phyloP scores from a whole-genome alignment of 139 green algal species.

The Klebsormidium nitens region DNA sequence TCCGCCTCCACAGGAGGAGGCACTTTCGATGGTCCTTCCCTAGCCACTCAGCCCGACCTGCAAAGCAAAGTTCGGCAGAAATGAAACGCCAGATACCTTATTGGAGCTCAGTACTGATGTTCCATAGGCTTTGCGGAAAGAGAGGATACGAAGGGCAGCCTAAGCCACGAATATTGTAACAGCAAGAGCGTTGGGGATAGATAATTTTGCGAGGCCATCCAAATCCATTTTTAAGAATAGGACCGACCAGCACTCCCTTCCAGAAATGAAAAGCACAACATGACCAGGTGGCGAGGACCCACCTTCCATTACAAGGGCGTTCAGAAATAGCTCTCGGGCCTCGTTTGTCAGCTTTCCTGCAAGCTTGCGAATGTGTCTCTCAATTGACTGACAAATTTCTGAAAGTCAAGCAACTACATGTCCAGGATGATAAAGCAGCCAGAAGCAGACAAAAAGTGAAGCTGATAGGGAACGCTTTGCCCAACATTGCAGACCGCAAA shows the following conservation, averaged over 20 bases:
- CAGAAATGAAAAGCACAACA: background rate
- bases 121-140: too few species aligned
- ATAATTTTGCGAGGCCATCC: background rate
- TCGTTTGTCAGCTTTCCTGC: slow-evolving; percentile 5
- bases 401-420: background rate
- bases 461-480: background rate
- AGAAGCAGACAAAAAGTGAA: background rate
- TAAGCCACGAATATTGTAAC: background rate
- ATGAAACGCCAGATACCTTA: too few species aligned
- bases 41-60: slow-evolving; percentile 6
- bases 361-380: background rate
- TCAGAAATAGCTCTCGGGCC: background rate
- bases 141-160: too few species aligned
- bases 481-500: background rate
- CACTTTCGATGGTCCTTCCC: background rate
- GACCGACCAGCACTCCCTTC: too few species aligned
- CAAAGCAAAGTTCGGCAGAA: background rate
- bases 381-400: background rate
- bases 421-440: background rate
- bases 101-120: too few species aligned
- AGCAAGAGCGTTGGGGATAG: background rate
- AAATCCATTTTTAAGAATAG: background rate
- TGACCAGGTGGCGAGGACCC: background rate
- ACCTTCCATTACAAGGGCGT: slow-evolving; percentile 2
- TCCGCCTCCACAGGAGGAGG: background rate